Conservation (phyloP, 495 filamentous ascomycete genomes). For the Rhypophila decipiens region DNA sequence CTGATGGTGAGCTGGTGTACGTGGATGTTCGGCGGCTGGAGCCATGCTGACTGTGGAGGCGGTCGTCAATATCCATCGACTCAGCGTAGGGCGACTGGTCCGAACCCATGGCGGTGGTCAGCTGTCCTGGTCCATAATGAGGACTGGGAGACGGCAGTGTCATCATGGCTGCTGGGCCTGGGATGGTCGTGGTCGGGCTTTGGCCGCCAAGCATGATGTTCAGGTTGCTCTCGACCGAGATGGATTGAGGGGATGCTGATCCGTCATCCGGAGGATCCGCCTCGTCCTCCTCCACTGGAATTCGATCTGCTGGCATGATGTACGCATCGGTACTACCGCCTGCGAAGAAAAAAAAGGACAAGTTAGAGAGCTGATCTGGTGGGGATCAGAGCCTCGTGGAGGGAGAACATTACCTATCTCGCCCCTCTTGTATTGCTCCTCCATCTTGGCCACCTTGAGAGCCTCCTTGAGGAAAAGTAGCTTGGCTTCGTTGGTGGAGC, state of each 20-base stretch:
- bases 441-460: conserved; percentile 57
- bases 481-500: conserved; percentile 36
- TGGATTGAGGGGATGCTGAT: conserved; percentile 17
- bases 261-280: conserved; percentile 18
- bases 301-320: conserved; percentile 32
- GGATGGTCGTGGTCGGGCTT: conserved; percentile 24
- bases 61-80: conserved; percentile 25
- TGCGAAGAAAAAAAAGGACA: conserved; percentile 14
- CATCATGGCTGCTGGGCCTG: conserved; percentile 19
- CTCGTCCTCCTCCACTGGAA: conserved; percentile 25
- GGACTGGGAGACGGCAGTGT: conserved; percentile 22
- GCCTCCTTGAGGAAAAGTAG: conserved; percentile 53
- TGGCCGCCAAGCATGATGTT: too few relatives aligned
- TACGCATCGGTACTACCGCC: conserved; percentile 33
- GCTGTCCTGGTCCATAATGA: conserved; percentile 18
- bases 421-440: conserved; percentile 54
- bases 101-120: conserved; percentile 20
- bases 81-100: conserved; percentile 32
- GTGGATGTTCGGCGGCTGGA: conserved; percentile 17
- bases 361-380: background rate
- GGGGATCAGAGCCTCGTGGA: too few relatives aligned
- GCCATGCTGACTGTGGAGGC: conserved; percentile 31
- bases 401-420: conserved; percentile 49
- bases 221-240: conserved; percentile 19
- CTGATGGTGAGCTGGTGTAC: conserved; percentile 24